A percentile compares a stretch with the other conserved stretches of the same genome.
phyloP scores from a whole-genome alignment of 2,329 filamentous ascomycete genomes.

The Sporothrix brunneoviolacea region DNA sequence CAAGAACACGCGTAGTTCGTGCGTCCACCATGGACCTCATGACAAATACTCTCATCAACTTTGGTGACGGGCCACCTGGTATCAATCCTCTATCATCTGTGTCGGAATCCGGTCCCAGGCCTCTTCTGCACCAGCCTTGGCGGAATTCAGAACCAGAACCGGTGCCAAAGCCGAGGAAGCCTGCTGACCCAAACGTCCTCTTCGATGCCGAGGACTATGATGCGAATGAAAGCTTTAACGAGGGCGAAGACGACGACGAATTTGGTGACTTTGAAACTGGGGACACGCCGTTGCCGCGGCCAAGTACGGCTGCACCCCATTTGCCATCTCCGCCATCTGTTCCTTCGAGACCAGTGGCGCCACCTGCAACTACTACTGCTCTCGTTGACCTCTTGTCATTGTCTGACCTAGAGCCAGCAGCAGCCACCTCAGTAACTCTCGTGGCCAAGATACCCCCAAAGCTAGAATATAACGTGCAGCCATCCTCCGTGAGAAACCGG shows the following conservation, averaged over 20 bases:
- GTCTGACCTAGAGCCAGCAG: conserved; percentile 13
- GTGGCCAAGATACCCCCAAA: too few relatives aligned
- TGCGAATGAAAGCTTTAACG: conserved; percentile 29
- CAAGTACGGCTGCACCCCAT: background rate
- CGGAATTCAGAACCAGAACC: background rate
- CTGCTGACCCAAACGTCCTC: conserved; percentile 47
- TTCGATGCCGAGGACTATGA: conserved; percentile 59
- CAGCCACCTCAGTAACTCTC: background rate
- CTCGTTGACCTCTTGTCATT: conserved; percentile 18
- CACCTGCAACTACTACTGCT: conserved; percentile 3
- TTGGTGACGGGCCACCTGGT: conserved; percentile 19
- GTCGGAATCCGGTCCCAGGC: background rate
- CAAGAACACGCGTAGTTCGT: conserved; percentile 31
- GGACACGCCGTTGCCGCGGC: background rate
- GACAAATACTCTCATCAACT: conserved; percentile 44
- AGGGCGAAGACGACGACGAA: conserved; percentile 25
- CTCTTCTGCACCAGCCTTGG: background rate
- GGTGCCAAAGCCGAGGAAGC: conserved; percentile 15
- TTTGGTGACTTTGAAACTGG: conserved; percentile 26
- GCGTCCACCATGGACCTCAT: conserved; percentile 49
- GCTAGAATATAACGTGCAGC: too few relatives aligned
- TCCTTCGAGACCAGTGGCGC: background rate
- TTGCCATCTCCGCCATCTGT: background rate
- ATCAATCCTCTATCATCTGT: background rate
- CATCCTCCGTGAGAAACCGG: conserved; percentile 20